Conservation (phyloP, 2,329 filamentous ascomycete genomes). For the Pseudogymnoascus sp. region DNA sequence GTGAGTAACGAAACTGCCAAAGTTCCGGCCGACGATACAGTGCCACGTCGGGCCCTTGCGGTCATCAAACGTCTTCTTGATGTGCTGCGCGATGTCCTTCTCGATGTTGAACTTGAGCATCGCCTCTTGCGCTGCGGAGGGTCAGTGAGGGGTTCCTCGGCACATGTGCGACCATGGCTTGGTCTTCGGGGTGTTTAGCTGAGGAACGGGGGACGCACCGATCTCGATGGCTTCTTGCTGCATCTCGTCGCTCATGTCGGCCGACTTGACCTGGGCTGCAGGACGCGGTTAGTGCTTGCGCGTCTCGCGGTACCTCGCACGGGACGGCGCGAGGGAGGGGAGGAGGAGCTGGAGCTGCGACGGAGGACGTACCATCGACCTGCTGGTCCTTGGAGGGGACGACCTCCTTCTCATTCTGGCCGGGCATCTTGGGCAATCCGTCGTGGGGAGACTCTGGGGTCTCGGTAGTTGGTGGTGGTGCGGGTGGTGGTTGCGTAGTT, state of each 20-base stretch:
- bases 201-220: conserved; percentile 52
- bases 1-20: conserved; percentile 97
- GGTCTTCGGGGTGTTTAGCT: conserved; percentile 54
- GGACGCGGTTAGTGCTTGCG: neutral
- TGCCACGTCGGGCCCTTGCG: conserved; percentile 98
- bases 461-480: neutral
- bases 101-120: conserved; percentile 67
- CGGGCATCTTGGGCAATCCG: conserved; percentile 20
- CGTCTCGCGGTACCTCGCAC: neutral
- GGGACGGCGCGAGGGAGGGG: conserved; percentile 12
- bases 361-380: conserved; percentile 25
- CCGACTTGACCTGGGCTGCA: conserved; percentile 91
- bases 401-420: conserved; percentile 19
- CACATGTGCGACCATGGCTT: neutral
- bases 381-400: conserved; percentile 23
- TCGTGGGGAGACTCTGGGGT: conserved; percentile 1
- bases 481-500: neutral
- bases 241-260: conserved; percentile 98
- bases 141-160: conserved; percentile 23
- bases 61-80: conserved; percentile 96
- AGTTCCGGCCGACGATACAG: conserved; percentile 97
- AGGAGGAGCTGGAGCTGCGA: neutral
- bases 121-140: conserved; percentile 57
- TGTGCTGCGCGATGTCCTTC: conserved; percentile 92
- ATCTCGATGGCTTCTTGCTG: conserved; percentile 92